Percentiles rank a stretch among this genome's conserved stretches.
Evolutionary conservation across 139 green algal species (phyloP).

Genomic region (Coccomyxa sp.): DNA sequence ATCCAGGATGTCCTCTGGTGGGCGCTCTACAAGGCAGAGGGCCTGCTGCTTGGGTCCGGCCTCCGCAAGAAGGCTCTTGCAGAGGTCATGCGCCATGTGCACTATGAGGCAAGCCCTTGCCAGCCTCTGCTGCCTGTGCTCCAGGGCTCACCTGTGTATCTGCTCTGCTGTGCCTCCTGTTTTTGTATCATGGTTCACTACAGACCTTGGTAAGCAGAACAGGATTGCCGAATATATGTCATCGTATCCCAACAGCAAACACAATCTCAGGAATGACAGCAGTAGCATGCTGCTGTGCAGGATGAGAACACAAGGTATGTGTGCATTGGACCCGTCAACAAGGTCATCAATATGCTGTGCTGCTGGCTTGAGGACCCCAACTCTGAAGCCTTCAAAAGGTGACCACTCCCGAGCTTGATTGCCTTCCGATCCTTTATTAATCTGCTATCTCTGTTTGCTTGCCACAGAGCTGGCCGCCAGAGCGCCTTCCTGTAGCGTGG

Average conservation of each 20-base stretch:
- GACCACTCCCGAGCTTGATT: no score
- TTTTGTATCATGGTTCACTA: background rate
- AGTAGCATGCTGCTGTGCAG: conserved; percentile 31
- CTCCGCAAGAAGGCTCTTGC: conserved; percentile 69
- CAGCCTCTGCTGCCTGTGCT: no score
- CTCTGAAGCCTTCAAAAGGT: conserved; percentile 64
- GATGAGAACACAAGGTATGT: conserved; percentile 98
- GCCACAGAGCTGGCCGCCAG: no score
- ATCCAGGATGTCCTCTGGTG: conserved; percentile 85
- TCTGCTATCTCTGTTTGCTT: no score
- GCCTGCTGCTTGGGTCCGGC: conserved; percentile 61
- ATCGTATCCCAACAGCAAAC: no score
- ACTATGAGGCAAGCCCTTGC: conserved; percentile 87
- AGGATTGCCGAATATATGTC: no score
- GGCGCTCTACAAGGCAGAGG: conserved; percentile 73
- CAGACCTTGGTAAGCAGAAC: background rate
- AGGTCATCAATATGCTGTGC: conserved; percentile 97
- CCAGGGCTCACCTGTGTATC: no score
- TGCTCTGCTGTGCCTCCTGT: no score
- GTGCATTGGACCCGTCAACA: conserved; percentile 98
- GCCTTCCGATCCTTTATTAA: no score
- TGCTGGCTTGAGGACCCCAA: conserved; percentile 92
- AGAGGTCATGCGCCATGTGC: conserved; percentile 89
- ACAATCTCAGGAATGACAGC: no score
- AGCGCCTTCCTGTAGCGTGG: no score